These are phyloP conservation scores for Cladophialophora chaetospira DNA, from an alignment of 2,329 filamentous ascomycete species.

Conservation along the genomic window DNA sequence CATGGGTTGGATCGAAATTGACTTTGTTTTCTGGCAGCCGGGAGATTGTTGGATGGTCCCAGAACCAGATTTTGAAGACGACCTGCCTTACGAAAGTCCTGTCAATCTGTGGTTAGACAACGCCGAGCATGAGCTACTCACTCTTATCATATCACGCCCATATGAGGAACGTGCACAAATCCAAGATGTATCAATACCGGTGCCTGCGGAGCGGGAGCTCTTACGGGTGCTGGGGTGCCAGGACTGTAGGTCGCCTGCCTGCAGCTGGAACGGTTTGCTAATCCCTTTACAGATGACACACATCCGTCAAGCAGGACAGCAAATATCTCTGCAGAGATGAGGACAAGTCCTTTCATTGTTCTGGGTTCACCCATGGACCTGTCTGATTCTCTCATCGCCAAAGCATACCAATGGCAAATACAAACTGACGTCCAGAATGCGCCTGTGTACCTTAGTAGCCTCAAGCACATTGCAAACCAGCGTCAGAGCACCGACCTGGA, in stretches of 20 bases:
- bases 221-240: slow-evolving; percentile 29
- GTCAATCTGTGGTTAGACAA: slow-evolving; percentile 59
- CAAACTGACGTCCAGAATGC: slow-evolving; percentile 56
- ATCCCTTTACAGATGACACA: slow-evolving; percentile 32
- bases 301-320: slow-evolving; percentile 39
- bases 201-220: slow-evolving; percentile 24
- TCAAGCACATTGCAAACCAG: slow-evolving; percentile 61
- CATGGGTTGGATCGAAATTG: slow-evolving; percentile 7
- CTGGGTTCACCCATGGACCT: slow-evolving; percentile 66
- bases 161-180: slow-evolving; percentile 38
- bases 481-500: slow-evolving; percentile 60
- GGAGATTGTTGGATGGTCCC: slow-evolving; percentile 49
- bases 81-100: slow-evolving; percentile 44
- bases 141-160: slow-evolving; percentile 51
- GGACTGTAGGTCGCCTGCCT: slow-evolving; percentile 25
- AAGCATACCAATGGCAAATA: slow-evolving; percentile 64
- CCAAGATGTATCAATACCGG: slow-evolving; percentile 26
- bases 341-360: slow-evolving; percentile 58
- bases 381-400: slow-evolving; percentile 61
- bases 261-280: slow-evolving; percentile 6
- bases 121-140: slow-evolving; percentile 59
- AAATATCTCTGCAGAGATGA: slow-evolving; percentile 18
- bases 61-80: slow-evolving; percentile 37
- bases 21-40: slow-evolving; percentile 12
- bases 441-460: slow-evolving; percentile 66